A percentile compares a stretch with the other conserved stretches of the same genome.
phyloP scores from a whole-genome alignment of 2,329 filamentous ascomycete genomes.

The Epicoccum sorghinum region DNA sequence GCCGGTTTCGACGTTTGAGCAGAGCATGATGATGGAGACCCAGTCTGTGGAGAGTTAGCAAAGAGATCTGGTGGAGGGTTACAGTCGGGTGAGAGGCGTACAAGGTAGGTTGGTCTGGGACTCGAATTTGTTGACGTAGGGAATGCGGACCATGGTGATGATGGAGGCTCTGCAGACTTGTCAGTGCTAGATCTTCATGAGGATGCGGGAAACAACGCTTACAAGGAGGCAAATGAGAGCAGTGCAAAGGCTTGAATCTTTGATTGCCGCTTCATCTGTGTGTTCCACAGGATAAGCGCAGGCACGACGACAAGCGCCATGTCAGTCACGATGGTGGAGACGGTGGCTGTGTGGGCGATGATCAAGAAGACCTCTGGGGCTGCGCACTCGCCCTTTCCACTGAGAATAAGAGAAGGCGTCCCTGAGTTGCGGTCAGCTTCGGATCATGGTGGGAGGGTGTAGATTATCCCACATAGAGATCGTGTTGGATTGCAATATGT shows the following conservation, averaged over 20 bases:
- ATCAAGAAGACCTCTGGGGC: conserved; percentile 26
- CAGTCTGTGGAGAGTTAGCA: conserved; percentile 16
- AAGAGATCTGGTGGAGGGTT: background rate
- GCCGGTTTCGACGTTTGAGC: conserved; percentile 32
- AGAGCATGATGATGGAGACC: conserved; percentile 30
- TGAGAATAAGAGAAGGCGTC: conserved; percentile 20
- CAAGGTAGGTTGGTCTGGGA: conserved; percentile 22
- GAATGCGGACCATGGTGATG: conserved; percentile 24
- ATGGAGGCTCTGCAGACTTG: conserved; percentile 6
- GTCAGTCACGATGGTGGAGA: conserved; percentile 28
- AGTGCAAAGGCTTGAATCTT: conserved; percentile 31
- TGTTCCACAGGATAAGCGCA: conserved; percentile 31
- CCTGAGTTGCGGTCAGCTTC: background rate
- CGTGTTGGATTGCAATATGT: conserved; percentile 25
- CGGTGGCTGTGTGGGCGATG: conserved; percentile 28
- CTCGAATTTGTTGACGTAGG: conserved; percentile 31
- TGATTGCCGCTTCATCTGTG: conserved; percentile 29
- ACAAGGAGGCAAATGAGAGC: conserved; percentile 29
- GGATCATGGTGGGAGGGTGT: background rate
- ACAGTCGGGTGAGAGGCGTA: background rate
- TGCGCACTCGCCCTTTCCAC: conserved; percentile 22
- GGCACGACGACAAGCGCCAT: conserved; percentile 28
- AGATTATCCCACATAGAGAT: conserved; percentile 7
- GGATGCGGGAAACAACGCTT: background rate
- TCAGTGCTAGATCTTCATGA: background rate